Percentiles rank a stretch among this genome's conserved stretches.
Conservation (phyloP, 495 filamentous ascomycete species). For the Durotheca rogersii region DNA sequence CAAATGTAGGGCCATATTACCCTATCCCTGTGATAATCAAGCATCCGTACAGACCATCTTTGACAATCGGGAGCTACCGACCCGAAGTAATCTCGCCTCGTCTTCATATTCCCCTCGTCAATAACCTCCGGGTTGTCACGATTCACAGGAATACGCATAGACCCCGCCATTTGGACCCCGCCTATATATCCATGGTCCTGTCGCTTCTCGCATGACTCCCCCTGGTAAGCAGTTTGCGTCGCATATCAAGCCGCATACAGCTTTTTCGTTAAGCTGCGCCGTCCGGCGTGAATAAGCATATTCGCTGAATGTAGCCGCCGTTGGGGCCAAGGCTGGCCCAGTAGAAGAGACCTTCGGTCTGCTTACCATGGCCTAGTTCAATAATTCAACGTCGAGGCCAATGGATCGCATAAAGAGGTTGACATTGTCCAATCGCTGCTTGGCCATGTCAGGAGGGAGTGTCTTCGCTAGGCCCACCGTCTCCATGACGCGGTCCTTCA, state of each 20-base stretch:
- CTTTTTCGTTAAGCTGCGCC: not conserved
- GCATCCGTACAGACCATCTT: conserved; percentile 3
- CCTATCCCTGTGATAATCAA: conserved; percentile 5
- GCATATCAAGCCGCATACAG: not conserved
- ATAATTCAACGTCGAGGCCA: conserved; percentile 91
- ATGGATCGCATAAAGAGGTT: conserved; percentile 99
- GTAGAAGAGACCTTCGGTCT: not conserved
- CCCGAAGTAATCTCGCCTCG: conserved; percentile 6
- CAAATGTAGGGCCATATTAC: not conserved
- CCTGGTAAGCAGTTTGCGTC: not conserved
- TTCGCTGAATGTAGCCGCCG: not conserved
- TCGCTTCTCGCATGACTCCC: not conserved
- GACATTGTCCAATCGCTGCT: conserved; percentile 80
- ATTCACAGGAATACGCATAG: conserved; percentile 20
- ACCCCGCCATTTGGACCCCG: conserved; percentile 10
- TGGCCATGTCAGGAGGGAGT: conserved; percentile 79
- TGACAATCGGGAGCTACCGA: conserved; percentile 6
- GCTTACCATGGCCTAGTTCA: conserved; percentile 57
- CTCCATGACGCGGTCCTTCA: conserved; percentile 98
- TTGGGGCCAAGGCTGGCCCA: not conserved
- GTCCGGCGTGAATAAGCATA: conserved; percentile 6
- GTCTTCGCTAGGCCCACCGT: conserved; percentile 85
- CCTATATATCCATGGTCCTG: not conserved
- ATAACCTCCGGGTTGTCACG: conserved; percentile 19
- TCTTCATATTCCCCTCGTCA: conserved; percentile 14